Evolutionary conservation across 2,329 filamentous ascomycete genomes (phyloP).

Genomic region (Colletotrichum shisoi): DNA sequence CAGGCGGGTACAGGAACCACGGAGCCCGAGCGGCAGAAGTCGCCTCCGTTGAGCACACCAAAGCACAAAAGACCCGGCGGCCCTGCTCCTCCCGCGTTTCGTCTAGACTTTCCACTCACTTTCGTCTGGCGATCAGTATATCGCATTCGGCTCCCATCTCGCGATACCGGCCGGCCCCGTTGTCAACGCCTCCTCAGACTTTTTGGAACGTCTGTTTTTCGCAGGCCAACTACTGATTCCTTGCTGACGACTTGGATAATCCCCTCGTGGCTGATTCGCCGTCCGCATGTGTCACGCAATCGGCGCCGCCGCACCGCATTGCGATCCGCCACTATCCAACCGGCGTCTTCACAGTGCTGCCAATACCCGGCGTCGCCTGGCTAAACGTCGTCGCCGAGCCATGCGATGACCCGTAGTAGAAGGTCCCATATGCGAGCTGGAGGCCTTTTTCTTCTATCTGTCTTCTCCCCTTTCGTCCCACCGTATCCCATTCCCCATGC

Average conservation of each 20-base stretch:
- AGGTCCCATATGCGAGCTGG: slow-evolving; percentile 2
- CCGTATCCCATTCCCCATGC: slow-evolving; percentile 1
- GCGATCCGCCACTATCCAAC: slow-evolving; percentile 25
- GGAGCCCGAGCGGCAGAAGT: slow-evolving; percentile 16
- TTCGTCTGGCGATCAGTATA: slow-evolving; percentile 10
- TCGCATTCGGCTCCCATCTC: slow-evolving; percentile 18
- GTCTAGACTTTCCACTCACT: slow-evolving; percentile 21
- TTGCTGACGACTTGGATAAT: too few relatives aligned
- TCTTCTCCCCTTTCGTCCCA: slow-evolving; percentile 1
- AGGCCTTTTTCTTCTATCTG: slow-evolving; percentile 1
- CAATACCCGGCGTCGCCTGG: neutral
- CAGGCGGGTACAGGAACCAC: slow-evolving; percentile 3
- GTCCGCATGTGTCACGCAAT: slow-evolving; percentile 32
- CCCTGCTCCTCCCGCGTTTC: slow-evolving; percentile 36
- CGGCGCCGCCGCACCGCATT: slow-evolving; percentile 26
- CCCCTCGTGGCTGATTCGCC: slow-evolving; percentile 27
- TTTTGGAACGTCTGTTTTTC: neutral
- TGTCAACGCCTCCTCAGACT: slow-evolving; percentile 3
- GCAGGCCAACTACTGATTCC: slow-evolving; percentile 4
- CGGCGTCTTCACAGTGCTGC: too few relatives aligned
- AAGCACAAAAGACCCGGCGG: slow-evolving; percentile 20
- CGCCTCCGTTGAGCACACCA: neutral
- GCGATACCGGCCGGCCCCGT: slow-evolving; percentile 1
- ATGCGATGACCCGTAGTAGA: slow-evolving; percentile 8
- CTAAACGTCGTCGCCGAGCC: neutral